Evolutionary conservation across 768 basidiomycete species (phyloP).

Genomic region (Terana coerulea): DNA sequence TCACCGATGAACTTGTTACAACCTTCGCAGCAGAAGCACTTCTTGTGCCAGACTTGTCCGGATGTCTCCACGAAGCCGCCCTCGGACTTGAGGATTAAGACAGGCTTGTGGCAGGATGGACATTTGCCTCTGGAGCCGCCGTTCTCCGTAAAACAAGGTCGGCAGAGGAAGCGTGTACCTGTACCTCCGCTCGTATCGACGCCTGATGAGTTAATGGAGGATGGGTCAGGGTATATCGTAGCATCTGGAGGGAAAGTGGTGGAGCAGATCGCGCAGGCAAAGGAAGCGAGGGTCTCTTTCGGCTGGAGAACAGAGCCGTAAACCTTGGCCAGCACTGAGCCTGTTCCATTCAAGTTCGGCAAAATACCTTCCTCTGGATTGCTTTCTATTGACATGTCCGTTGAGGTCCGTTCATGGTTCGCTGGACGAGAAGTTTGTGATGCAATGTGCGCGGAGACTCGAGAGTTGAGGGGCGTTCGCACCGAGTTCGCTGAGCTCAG

Average conservation of each 20-base stretch:
- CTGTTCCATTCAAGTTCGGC: slow-evolving; percentile 48
- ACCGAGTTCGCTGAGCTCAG: slow-evolving; percentile 21
- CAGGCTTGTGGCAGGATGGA: slow-evolving; percentile 61
- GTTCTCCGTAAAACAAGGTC: slow-evolving; percentile 62
- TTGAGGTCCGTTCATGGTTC: no score
- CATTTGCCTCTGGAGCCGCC: slow-evolving; percentile 81
- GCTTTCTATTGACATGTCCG: no score
- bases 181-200: slow-evolving; percentile 10
- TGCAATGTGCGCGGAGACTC: slow-evolving; percentile 56
- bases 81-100: slow-evolving; percentile 71
- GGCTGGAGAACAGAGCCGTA: slow-evolving; percentile 84
- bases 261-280: slow-evolving; percentile 65
- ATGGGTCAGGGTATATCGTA: slow-evolving; percentile 80
- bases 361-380: slow-evolving; percentile 60
- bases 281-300: slow-evolving; percentile 65
- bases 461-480: slow-evolving; percentile 35
- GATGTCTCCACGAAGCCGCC: slow-evolving; percentile 73
- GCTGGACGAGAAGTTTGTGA: slow-evolving; percentile 51
- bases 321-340: slow-evolving; percentile 70
- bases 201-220: slow-evolving; percentile 22
- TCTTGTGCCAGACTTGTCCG: slow-evolving; percentile 75
- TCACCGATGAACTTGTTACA: slow-evolving; percentile 73
- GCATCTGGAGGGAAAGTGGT: slow-evolving; percentile 72
- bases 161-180: slow-evolving; percentile 60
- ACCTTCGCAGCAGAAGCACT: slow-evolving; percentile 71